Evolutionary conservation across 2,329 filamentous ascomycete species (phyloP).

Genomic region (Penicillium vulpinum): DNA sequence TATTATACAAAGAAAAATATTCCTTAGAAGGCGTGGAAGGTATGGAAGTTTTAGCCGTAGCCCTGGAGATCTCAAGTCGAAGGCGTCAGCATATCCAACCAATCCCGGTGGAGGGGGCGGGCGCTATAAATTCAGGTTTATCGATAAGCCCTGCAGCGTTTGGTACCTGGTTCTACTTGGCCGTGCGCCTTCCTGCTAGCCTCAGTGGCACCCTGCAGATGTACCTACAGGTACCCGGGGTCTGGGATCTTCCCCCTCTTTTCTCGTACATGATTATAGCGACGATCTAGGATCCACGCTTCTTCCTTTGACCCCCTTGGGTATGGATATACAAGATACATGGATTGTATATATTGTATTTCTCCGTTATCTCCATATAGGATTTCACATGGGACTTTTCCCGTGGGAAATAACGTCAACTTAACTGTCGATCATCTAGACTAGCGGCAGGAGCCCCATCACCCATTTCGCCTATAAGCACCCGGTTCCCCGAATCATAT

Average conservation of each 20-base stretch:
- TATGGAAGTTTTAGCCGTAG: background rate
- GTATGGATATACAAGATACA: background rate
- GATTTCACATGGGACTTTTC: background rate
- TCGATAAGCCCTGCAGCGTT: slow-evolving; percentile 27
- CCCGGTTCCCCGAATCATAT: background rate
- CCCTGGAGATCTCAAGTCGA: slow-evolving; percentile 11
- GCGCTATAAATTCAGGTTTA: slow-evolving; percentile 15
- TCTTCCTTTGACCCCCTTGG: background rate
- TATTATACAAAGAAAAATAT: background rate
- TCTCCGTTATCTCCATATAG: background rate
- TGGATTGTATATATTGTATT: background rate
- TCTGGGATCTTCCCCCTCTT: slow-evolving; percentile 2
- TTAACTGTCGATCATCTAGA: slow-evolving; percentile 1
- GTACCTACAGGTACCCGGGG: slow-evolving; percentile 26
- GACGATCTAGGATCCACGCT: background rate
- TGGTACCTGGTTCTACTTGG: slow-evolving; percentile 27
- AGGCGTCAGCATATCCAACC: slow-evolving; percentile 19
- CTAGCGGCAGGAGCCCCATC: slow-evolving; percentile 3
- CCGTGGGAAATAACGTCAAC: background rate
- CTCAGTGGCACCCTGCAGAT: slow-evolving; percentile 22
- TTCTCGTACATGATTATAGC: background rate
- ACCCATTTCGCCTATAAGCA: background rate
- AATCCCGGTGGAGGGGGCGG: background rate
- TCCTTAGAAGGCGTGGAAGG: background rate
- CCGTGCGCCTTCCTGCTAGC: slow-evolving; percentile 10